Conservation (phyloP, 1,139 yeast genomes). For the Wickerhamomyces sp. region DNA sequence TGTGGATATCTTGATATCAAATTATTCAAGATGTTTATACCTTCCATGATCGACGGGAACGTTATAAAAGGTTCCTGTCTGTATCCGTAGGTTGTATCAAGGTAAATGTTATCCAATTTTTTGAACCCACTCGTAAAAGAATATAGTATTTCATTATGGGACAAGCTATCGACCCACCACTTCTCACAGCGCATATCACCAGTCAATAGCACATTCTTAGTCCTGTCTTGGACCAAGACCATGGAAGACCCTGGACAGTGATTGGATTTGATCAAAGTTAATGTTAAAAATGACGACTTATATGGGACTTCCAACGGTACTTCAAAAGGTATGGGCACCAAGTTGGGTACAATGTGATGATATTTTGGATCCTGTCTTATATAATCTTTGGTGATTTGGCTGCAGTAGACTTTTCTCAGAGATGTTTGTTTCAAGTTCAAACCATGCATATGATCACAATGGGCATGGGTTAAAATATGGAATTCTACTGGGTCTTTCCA, state of each 20-base stretch:
- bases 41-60: conserved; percentile 39
- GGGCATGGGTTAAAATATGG: conserved; percentile 50
- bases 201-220: conserved; percentile 40
- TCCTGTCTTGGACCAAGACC: conserved; percentile 42
- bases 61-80: conserved; percentile 46
- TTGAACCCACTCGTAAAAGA: conserved; percentile 39
- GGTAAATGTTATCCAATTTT: conserved; percentile 41
- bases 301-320: conserved; percentile 22
- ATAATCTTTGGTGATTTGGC: conserved; percentile 39
- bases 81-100: conserved; percentile 54
- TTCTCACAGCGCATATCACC: conserved; percentile 59
- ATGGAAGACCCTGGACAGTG: conserved; percentile 64
- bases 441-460: conserved; percentile 53
- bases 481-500: conserved; percentile 10
- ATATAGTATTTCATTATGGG: conserved; percentile 35
- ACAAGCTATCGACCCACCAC: conserved; percentile 43
- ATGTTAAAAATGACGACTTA: conserved; percentile 9
- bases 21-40: conserved; percentile 33
- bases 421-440: conserved; percentile 35
- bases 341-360: conserved; percentile 24
- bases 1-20: conserved; percentile 40
- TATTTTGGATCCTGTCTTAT: conserved; percentile 27
- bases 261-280: conserved; percentile 38
- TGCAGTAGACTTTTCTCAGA: conserved; percentile 43
- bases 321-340: conserved; percentile 27